These are phyloP conservation scores for Ramichloridium luteum DNA, from an alignment of 2,329 filamentous ascomycete genomes.

Conservation along the genomic window DNA sequence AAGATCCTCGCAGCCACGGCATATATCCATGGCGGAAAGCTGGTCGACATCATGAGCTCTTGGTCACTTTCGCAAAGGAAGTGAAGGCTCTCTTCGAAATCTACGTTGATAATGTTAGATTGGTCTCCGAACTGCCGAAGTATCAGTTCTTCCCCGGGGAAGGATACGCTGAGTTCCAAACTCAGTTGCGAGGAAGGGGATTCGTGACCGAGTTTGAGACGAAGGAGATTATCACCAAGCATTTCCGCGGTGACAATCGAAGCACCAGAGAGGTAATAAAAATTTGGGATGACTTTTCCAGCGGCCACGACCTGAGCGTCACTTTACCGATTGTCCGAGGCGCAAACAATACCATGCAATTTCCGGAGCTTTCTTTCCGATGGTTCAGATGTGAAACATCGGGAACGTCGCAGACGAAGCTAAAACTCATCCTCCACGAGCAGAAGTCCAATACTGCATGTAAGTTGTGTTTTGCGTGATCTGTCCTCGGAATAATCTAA, in stretches of 20 bases:
- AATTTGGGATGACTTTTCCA: background rate
- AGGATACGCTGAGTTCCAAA: background rate
- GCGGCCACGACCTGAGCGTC: background rate
- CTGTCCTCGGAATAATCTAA: no score
- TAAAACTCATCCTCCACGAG: no score
- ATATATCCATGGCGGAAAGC: no score
- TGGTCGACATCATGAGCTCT: no score
- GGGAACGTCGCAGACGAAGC: no score
- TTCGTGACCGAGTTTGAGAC: background rate
- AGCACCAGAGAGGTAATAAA: background rate
- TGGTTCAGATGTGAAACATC: background rate
- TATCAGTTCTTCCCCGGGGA: background rate
- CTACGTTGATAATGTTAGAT: no score
- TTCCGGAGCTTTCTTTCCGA: background rate
- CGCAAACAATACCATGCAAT: background rate
- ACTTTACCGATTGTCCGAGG: conserved; percentile 1
- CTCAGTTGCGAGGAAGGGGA: background rate
- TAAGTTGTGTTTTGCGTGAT: no score
- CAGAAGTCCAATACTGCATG: no score
- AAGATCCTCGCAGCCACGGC: no score
- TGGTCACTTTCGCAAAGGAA: no score
- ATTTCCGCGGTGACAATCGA: background rate
- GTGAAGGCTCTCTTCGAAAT: no score
- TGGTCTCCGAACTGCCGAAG: background rate
- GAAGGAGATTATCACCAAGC: background rate